Evolutionary conservation across 306 rosid species (phyloP).

Genomic region (Castanospermum australe): DNA sequence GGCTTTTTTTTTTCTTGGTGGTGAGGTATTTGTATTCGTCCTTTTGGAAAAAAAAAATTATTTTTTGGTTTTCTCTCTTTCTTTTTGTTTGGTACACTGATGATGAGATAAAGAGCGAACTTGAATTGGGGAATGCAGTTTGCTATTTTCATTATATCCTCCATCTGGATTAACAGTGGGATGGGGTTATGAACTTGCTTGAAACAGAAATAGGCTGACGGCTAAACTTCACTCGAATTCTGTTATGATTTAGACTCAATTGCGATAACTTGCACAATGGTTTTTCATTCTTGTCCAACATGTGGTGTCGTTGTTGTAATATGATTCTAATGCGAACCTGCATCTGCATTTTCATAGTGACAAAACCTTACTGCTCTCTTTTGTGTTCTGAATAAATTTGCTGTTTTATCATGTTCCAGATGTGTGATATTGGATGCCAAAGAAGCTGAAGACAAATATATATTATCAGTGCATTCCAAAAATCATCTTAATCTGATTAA

Average conservation of each 20-base stretch:
- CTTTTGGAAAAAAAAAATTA: too few relatives aligned
- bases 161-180: background rate
- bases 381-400: background rate
- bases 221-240: background rate
- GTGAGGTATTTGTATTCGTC: too few relatives aligned
- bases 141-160: background rate
- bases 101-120: background rate
- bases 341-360: background rate
- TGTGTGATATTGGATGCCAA: conserved; percentile 78
- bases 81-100: background rate
- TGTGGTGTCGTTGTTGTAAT: background rate
- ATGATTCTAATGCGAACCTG: background rate
- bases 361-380: background rate
- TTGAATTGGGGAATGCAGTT: background rate
- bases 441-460: conserved; percentile 67
- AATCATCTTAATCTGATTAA: conserved; percentile 64
- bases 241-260: background rate
- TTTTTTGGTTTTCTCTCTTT: too few relatives aligned
- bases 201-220: background rate
- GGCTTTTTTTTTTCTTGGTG: too few relatives aligned
- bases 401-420: conserved; percentile 43
- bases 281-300: background rate
- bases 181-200: background rate
- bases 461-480: conserved; percentile 60
- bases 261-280: background rate